Base-by-base conservation (phyloP, 805 yeast species). In the Monosporozyma servazzii region DNA sequence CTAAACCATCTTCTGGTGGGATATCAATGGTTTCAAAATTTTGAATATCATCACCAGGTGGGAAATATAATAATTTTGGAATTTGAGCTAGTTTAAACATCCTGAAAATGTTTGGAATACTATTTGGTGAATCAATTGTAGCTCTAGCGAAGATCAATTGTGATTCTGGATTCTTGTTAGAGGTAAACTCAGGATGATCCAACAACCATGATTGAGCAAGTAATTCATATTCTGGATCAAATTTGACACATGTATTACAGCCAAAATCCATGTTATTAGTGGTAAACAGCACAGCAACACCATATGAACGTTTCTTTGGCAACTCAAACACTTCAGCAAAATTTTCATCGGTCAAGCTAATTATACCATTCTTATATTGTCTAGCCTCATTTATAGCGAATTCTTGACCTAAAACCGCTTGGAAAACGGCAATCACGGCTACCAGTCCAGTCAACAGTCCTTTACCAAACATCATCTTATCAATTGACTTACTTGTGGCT, bases 211-310 rank as follows among this genome's bases (percentile, higher is more conserved):
- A 82, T 47, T 71, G 60, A 7, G 87, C 95, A 41, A 88, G 67
- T 43, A 69, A 62, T 17, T 76, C 76, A 60, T 67, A 86, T 43
- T 76, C 78, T 2, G 96, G 95, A 25, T 76, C 80, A 58, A 86
- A 76, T 43, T 82, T 80, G 9, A 71, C 58, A 75, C 99, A 93
- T 48, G 86, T 72, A 1, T 72, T 71, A 71, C 99, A 93, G 11
- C 86, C 87, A 62, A 90, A 77, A 54, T 79, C 79, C 1, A 88
- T 75, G 47, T 82, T 76, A 9, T 83, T 77, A 2, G 97, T 88
- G 0, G 96, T 86, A 54, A 91, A 69, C 51, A 84, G 74, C 11
- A 86, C 74, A n/a, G 86, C 62, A 39, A 84, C 76, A 66, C 79
- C 81, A 59, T 88, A 88, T 41, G 44, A 21, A 21, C 44, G 25